Evolutionary conservation across 2,329 filamentous ascomycete genomes (phyloP), one percentile per base, ranked within the genome.

Genomic region (Ilyonectria sp.): DNA sequence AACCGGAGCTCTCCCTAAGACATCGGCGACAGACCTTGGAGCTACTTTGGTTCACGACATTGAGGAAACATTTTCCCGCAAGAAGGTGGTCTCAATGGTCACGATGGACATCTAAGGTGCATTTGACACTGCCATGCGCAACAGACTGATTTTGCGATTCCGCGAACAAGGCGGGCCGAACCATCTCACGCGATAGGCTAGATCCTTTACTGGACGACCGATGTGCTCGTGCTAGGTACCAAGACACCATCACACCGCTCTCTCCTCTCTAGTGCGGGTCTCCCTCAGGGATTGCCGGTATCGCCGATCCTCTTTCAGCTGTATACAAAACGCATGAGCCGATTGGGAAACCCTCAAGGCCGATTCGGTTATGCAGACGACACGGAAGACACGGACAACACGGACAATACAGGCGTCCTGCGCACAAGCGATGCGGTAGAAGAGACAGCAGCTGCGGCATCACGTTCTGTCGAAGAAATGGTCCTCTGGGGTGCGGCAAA

Each of bases 1-100:
- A 26, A 69, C 67, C 9, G 64, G 70, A 8, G 72, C 74, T 3
- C 75, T 78, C 3, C 74, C 63, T 6, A 73, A 74, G 33, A 53
- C 70, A 11, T 71, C 68, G 6, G 26, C 23, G 13, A 61, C 37
- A 43, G 52, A 63, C 52, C 40, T 62, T 13, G 26, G 56, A 17
- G 53, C 68, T 7, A 56, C 66, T 6, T 56, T 77, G 0, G 62
- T 73, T n/a, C 47, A 74, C 35, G 47, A 76, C 7, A 68, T 74
- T 3, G 67, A 76, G 46, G 63, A 63, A 59, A 68, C 63, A 15
- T 61, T 74, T 6, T 50, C 58, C 6, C 26, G 40, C n/a, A 64
- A 65, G 9, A 29, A 62, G 37, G 63, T 73, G 5, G 63, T 47
- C 7, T 70, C 56, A 5, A 29, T 74, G 11, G 31, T 71, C 17